A percentile compares a stretch with the other conserved stretches of the same genome.
phyloP scores from a whole-genome alignment of 306 rosid genomes.

The Gillenia trifoliata region DNA sequence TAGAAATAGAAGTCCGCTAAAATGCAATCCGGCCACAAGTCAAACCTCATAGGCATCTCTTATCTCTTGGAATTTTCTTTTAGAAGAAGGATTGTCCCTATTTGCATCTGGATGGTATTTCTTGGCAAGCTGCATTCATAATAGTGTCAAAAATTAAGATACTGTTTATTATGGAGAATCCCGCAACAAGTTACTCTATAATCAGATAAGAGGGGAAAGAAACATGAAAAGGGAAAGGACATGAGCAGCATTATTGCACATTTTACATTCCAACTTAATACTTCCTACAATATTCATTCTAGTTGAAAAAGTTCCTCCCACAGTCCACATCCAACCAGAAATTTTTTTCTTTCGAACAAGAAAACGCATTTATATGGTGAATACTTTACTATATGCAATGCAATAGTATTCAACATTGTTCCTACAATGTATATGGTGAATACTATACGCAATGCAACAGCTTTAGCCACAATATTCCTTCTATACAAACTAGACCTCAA shows the following conservation, averaged over 20 bases:
- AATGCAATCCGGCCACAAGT: constrained; percentile 6
- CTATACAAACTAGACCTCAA: not conserved
- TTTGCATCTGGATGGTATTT: constrained; percentile 93
- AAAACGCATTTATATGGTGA: not conserved
- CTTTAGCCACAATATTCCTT: not conserved
- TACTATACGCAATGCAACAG: not conserved
- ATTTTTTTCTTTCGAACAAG: not conserved
- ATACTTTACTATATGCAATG: not conserved
- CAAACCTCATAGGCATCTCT: constrained; percentile 94
- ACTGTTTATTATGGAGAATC: not conserved
- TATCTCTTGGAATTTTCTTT: constrained; percentile 87
- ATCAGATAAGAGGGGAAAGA: not conserved
- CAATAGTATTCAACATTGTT: too few species aligned
- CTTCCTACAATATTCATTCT: not conserved
- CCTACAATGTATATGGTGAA: not conserved
- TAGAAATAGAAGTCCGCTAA: not conserved
- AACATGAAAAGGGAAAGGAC: not conserved
- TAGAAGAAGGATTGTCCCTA: constrained; percentile 74
- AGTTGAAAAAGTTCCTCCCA: not conserved
- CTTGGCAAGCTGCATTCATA: constrained; percentile 73
- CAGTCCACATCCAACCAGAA: not conserved
- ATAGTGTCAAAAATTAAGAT: not conserved
- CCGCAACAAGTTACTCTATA: not conserved
- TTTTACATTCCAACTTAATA: not conserved
- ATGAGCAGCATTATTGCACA: not conserved